Evolutionary conservation across 2,329 filamentous ascomycete genomes (phyloP), one percentile per base, ranked within the genome.

Genomic region (Aureobasidium sp.): DNA sequence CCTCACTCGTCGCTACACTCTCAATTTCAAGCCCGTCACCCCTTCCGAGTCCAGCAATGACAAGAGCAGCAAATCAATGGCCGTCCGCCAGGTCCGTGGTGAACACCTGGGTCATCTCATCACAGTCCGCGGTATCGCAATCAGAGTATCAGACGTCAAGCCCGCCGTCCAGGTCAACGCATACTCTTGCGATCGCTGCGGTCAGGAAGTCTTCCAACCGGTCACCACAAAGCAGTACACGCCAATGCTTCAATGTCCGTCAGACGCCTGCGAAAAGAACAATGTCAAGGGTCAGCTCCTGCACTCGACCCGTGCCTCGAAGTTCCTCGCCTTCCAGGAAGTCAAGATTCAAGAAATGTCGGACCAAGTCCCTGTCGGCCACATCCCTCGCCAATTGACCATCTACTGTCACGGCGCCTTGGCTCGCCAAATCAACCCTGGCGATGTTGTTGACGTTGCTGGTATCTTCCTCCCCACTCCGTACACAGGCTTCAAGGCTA

Each of bases 331-430:
- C 3, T 98, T 98, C 75, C 93, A 98, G 70, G 93, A 98, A 70
- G 83, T 97, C 71, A 97, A 97, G 74, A 90, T 98, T 54, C 93
- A 98, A 71, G 93, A 98, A 68, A 88, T 97, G 83, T 90, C 93
- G n/a, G 93, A 98, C 68, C 93, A 98, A 69, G 93, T 98, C 0
- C 93, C 93, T 6, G 94, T 98, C 59, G 93, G 93, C 47, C 93
- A 98, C 67, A 98, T 98, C 62, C 93, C 93, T 27, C 83, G 93
- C 55, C 89, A 89, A 54, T 74, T 98, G 58, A 97, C 91, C 0
- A 75, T 98, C 19, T 81, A 95, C 63, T 95, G 90, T 70, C 86
- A 94, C 65, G 93, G 93, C 56, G 87, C 83, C 56, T 78, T 95
- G 11, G 89, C 91, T 25, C 80, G 93, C 55, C 84, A 88, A 62